These are phyloP conservation scores for Ambrosia trifida DNA, from an alignment of 129 eudicot species.

Conservation along the genomic window DNA sequence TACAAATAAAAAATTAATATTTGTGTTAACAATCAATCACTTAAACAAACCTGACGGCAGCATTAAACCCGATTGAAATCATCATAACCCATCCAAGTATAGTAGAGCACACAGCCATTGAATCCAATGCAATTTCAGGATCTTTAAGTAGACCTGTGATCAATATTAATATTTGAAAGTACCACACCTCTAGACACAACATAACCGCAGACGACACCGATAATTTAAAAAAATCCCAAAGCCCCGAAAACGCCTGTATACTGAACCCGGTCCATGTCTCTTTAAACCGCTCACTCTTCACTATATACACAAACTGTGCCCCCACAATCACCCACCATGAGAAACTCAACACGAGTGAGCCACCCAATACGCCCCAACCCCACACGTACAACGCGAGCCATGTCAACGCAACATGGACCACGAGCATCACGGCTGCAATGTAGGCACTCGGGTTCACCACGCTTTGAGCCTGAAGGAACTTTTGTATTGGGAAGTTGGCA, in stretches of 20 bases:
- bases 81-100: constrained; percentile 53
- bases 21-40: background rate
- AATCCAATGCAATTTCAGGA: constrained; percentile 49
- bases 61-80: constrained; percentile 51
- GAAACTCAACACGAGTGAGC: constrained; percentile 41
- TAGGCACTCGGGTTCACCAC: constrained; percentile 54
- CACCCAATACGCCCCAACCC: constrained; percentile 49
- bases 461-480: constrained; percentile 55
- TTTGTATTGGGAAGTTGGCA: constrained; percentile 47
- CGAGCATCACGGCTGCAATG: constrained; percentile 37
- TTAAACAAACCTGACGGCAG: constrained; percentile 47
- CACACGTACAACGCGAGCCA: constrained; percentile 32
- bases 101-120: constrained; percentile 40
- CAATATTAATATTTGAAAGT: constrained; percentile 48
- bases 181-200: constrained; percentile 57
- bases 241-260: constrained; percentile 43
- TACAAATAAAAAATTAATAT: no score
- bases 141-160: constrained; percentile 44
- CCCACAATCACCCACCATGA: constrained; percentile 51
- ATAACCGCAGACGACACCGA: constrained; percentile 48
- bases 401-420: constrained; percentile 35
- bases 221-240: constrained; percentile 38
- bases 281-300: constrained; percentile 37
- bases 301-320: constrained; percentile 44
- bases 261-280: constrained; percentile 49